Conservation (phyloP, 179 eudicot species). For the Gypsophila paniculata region DNA sequence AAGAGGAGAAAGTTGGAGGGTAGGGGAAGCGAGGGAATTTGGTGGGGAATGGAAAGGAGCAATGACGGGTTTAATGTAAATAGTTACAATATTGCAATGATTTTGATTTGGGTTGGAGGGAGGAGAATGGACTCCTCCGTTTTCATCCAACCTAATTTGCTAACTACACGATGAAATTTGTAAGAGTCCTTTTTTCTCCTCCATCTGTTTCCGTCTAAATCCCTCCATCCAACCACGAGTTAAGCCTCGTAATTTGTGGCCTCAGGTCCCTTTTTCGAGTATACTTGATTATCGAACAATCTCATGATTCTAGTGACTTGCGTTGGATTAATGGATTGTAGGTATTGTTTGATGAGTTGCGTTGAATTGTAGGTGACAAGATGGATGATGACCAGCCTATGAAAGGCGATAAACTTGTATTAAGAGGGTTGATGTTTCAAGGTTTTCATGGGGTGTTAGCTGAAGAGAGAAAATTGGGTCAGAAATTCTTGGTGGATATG, state of each 20-base stretch:
- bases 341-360: neutral
- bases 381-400: conserved; percentile 38
- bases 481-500: conserved; percentile 76
- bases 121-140: no score
- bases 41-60: no score
- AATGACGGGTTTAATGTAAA: no score
- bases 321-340: neutral
- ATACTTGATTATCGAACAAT: neutral
- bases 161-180: no score
- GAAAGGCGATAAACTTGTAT: conserved; percentile 71
- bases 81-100: no score
- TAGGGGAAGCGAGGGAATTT: neutral
- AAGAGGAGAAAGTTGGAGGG: neutral
- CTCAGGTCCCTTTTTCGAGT: neutral
- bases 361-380: conserved; percentile 12
- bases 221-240: neutral
- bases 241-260: neutral
- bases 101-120: no score
- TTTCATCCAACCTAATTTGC: no score
- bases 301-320: no score
- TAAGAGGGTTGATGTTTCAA: conserved; percentile 74
- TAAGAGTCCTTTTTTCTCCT: no score
- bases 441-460: conserved; percentile 85
- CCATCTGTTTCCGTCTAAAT: neutral
- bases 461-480: conserved; percentile 77